These are phyloP conservation scores for Penicillium crustosum DNA, from an alignment of 2,329 filamentous ascomycete genomes.

Conservation along the genomic window DNA sequence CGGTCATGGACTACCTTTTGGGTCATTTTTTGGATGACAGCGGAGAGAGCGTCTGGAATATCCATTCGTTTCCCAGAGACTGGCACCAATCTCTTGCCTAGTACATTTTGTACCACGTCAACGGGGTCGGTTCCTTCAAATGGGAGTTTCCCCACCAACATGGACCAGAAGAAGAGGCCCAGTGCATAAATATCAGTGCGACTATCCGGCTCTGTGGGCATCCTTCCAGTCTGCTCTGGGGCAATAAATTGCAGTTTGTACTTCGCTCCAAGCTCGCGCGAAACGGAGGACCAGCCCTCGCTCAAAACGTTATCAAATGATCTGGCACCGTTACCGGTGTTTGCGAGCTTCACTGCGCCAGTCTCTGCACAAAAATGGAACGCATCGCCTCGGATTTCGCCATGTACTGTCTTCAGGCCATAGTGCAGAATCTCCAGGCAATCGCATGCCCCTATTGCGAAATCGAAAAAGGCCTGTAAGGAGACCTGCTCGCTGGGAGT, in stretches of 20 bases:
- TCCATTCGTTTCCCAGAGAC: constrained; percentile 77
- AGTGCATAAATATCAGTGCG: constrained; percentile 93
- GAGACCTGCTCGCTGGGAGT: constrained; percentile 62
- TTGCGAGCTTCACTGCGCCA: constrained; percentile 72
- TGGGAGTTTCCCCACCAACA: constrained; percentile 75
- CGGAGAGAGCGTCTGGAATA: constrained; percentile 76
- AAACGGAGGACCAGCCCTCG: constrained; percentile 80
- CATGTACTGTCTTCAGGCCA: constrained; percentile 79
- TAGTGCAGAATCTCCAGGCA: constrained; percentile 91
- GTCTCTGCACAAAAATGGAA: constrained; percentile 79
- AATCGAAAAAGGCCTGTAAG: constrained; percentile 78
- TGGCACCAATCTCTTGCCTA: constrained; percentile 73
- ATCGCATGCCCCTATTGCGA: constrained; percentile 83
- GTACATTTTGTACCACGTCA: constrained; percentile 87
- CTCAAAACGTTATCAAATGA: constrained; percentile 91
- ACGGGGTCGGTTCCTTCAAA: constrained; percentile 79
- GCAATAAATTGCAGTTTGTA: constrained; percentile 90
- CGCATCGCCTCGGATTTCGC: constrained; percentile 84
- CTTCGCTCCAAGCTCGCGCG: constrained; percentile 79
- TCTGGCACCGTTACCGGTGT: constrained; percentile 80
- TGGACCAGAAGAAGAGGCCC: constrained; percentile 83
- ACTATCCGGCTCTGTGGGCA: constrained; percentile 87
- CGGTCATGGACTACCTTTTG: constrained; percentile 83
- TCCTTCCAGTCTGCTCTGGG: constrained; percentile 88
- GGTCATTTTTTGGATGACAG: constrained; percentile 88